Percentiles rank a stretch among this genome's conserved stretches.
These are phyloP conservation scores for Hypoxylon sp. DNA, from an alignment of 2,329 filamentous ascomycete species.

Conservation along the genomic window DNA sequence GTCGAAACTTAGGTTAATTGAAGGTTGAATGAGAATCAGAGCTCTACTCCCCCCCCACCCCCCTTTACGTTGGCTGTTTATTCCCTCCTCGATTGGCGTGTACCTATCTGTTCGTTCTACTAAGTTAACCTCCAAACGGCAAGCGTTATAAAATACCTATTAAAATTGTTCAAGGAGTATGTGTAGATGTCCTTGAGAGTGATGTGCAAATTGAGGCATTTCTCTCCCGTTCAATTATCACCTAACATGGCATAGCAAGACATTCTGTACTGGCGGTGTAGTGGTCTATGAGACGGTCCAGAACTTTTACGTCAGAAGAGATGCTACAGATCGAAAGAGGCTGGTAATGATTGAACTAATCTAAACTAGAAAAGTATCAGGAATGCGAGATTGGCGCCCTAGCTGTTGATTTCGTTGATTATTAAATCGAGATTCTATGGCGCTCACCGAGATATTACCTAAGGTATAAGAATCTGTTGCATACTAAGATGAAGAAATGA, in stretches of 20 bases:
- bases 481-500: not conserved
- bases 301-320: not conserved
- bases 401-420: too few species aligned
- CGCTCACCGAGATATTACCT: too few species aligned
- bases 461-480: not conserved
- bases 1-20: slow-evolving; percentile 20
- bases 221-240: not conserved
- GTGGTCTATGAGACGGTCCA: not conserved
- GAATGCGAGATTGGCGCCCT: too few species aligned
- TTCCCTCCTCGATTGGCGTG: slow-evolving; percentile 24
- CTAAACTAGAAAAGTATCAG: too few species aligned
- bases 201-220: not conserved
- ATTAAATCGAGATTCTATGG: not conserved
- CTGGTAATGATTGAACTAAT: too few species aligned
- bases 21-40: slow-evolving; percentile 30
- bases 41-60: slow-evolving; percentile 36
- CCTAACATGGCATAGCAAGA: not conserved
- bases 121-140: slow-evolving; percentile 12
- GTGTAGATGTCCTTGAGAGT: not conserved
- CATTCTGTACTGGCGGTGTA: not conserved
- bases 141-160: not conserved
- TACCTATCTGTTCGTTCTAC: slow-evolving; percentile 28
- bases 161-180: not conserved
- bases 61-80: slow-evolving; percentile 15
- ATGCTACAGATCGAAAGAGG: too few species aligned